These are phyloP conservation scores for Xylariaceae sp. DNA, from an alignment of 2,329 filamentous ascomycete species.

Conservation along the genomic window DNA sequence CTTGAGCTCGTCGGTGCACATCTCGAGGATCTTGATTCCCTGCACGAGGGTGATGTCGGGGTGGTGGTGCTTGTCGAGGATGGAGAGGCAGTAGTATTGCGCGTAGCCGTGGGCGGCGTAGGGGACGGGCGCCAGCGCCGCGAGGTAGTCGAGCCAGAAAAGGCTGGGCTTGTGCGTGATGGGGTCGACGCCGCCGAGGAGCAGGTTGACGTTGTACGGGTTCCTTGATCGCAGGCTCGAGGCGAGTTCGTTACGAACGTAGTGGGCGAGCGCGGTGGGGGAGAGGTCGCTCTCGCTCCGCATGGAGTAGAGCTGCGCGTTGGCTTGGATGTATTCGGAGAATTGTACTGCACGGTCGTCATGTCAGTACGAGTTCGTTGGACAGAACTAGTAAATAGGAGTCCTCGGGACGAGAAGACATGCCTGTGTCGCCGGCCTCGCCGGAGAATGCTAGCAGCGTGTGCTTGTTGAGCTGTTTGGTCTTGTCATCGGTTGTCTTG, in stretches of 20 bases:
- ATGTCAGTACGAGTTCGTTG: slow-evolving; percentile 14
- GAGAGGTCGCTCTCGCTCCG: slow-evolving; percentile 91
- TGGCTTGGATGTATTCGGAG: slow-evolving; percentile 98
- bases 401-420: slow-evolving; percentile 20
- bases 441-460: slow-evolving; percentile 93
- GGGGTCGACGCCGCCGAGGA: slow-evolving; percentile 88
- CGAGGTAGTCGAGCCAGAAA: slow-evolving; percentile 97
- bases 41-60: slow-evolving; percentile 85
- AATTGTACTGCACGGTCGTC: slow-evolving; percentile 70
- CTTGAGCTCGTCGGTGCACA: slow-evolving; percentile 97
- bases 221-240: slow-evolving; percentile 84
- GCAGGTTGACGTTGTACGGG: slow-evolving; percentile 94
- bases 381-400: not conserved
- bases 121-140: slow-evolving; percentile 77
- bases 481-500: slow-evolving; percentile 96
- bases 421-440: slow-evolving; percentile 92
- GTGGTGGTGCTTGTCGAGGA: slow-evolving; percentile 97
- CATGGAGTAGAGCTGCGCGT: slow-evolving; percentile 97
- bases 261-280: slow-evolving; percentile 82
- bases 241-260: slow-evolving; percentile 90
- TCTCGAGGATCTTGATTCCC: slow-evolving; percentile 83
- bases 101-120: slow-evolving; percentile 98
- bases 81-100: slow-evolving; percentile 98
- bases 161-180: slow-evolving; percentile 86
- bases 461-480: slow-evolving; percentile 83